These are phyloP conservation scores for Fagus sylvatica DNA, from an alignment of 306 rosid species.

Conservation along the genomic window DNA sequence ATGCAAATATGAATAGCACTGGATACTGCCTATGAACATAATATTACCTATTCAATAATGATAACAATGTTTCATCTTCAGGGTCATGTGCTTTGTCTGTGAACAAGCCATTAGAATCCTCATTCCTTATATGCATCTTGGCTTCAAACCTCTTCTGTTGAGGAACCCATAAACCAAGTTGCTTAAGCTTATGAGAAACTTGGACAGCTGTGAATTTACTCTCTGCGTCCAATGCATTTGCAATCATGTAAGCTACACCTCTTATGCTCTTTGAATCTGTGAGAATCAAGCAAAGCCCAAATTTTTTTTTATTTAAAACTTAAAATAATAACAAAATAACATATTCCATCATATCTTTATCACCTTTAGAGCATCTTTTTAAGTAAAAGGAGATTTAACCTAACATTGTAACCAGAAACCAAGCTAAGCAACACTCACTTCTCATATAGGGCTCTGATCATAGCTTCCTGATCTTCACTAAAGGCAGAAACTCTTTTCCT, in stretches of 20 bases:
- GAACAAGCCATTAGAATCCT: conserved; percentile 34
- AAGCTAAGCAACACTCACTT: conserved; percentile 63
- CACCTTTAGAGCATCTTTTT: background rate
- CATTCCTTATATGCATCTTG: conserved; percentile 32
- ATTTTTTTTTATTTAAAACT: background rate
- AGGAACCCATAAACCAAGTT: conserved; percentile 70
- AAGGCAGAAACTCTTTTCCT: conserved; percentile 69
- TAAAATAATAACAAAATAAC: background rate
- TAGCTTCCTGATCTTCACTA: conserved; percentile 72
- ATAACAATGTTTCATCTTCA: conserved; percentile 70
- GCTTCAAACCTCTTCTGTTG: conserved; percentile 46
- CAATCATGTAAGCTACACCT: conserved; percentile 86
- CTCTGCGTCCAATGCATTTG: conserved; percentile 67
- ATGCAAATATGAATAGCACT: background rate
- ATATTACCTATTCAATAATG: conserved; percentile 61
- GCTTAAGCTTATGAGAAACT: conserved; percentile 81
- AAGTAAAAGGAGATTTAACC: conserved; percentile 16
- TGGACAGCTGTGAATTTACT: conserved; percentile 67
- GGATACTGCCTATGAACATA: background rate
- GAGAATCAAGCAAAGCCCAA: conserved; percentile 2
- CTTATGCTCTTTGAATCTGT: conserved; percentile 76
- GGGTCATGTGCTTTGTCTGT: conserved; percentile 42
- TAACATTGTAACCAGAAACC: conserved; percentile 19
- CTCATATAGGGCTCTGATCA: conserved; percentile 67
- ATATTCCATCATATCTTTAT: background rate